A percentile compares a stretch with the other conserved stretches of the same genome.
These are phyloP conservation scores for Micractinium conductrix DNA, from an alignment of 139 green algal genomes.

Conservation along the genomic window DNA sequence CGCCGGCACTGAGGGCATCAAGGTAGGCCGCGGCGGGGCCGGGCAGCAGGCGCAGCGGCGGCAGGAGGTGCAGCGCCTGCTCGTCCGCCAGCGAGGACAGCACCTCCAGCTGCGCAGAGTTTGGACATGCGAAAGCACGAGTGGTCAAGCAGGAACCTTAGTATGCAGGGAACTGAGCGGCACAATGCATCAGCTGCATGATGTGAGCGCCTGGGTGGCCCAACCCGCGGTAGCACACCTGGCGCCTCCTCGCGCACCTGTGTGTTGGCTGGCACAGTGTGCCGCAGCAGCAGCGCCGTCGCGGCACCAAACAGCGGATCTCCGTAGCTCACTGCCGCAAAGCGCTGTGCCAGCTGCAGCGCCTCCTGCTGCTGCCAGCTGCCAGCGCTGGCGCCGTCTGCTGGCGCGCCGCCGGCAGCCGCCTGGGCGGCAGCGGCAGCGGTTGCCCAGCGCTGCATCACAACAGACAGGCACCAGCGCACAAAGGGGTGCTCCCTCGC, in stretches of 20 bases:
- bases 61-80: conserved; percentile 63
- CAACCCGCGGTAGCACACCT: too few relatives aligned
- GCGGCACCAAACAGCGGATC: conserved; percentile 59
- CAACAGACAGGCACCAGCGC: conserved; percentile 54
- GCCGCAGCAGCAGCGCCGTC: conserved; percentile 54
- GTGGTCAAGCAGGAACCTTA: too few relatives aligned
- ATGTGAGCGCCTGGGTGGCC: too few relatives aligned
- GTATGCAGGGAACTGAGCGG: too few relatives aligned
- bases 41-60: conserved; percentile 41
- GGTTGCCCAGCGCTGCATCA: conserved; percentile 46
- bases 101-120: conserved; percentile 53
- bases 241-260: conserved; percentile 24
- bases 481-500: conserved; percentile 53
- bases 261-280: background rate
- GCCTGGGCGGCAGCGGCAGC: background rate
- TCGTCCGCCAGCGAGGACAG: conserved; percentile 41
- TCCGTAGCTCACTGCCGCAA: conserved; percentile 57
- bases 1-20: background rate
- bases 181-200: too few relatives aligned
- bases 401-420: background rate
- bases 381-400: too few relatives aligned
- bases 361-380: conserved; percentile 41
- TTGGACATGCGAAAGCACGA: too few relatives aligned
- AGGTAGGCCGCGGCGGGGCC: conserved; percentile 24
- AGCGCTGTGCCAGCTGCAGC: conserved; percentile 50